Evolutionary conservation across 441 rosid species (phyloP).

Genomic region (Euphorbia schlechtendalii): DNA sequence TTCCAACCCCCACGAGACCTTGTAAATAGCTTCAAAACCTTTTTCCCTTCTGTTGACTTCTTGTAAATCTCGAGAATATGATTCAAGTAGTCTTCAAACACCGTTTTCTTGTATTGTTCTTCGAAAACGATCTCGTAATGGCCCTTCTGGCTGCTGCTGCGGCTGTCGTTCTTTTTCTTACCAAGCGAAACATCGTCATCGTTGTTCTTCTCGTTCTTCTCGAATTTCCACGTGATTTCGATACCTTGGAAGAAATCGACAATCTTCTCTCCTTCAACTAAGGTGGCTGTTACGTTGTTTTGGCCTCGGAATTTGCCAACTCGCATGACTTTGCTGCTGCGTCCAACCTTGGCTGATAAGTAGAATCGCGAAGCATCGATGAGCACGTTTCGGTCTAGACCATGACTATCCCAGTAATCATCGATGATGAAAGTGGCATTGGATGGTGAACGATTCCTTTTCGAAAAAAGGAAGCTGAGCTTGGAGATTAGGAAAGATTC

Average conservation of each 20-base stretch:
- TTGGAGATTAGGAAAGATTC: conserved; percentile 1
- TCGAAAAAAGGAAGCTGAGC: not conserved
- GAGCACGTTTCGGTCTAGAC: conserved; percentile 13
- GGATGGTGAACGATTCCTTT: not conserved
- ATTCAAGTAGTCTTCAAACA: conserved; percentile 9
- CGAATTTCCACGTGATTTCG: not conserved
- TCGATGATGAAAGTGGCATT: conserved; percentile 14
- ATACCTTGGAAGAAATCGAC: conserved; percentile 7
- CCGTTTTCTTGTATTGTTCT: conserved; percentile 5
- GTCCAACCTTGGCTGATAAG: conserved; percentile 11
- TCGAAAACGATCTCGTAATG: conserved; percentile 11
- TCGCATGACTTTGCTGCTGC: not conserved
- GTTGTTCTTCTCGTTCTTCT: not conserved
- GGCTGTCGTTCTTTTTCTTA: not conserved
- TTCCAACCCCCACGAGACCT: not conserved
- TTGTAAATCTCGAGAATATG: not conserved
- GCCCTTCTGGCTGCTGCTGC: not conserved
- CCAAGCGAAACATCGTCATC: not conserved
- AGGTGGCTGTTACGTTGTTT: not conserved
- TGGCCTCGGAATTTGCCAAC: conserved; percentile 10
- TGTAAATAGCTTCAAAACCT: not conserved
- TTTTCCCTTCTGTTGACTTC: not conserved
- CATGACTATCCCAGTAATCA: conserved; percentile 14
- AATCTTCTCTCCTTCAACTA: conserved; percentile 8
- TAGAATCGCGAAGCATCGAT: conserved; percentile 3